Evolutionary conservation across 306 rosid genomes (phyloP).

Genomic region (Lotus japonicus): DNA sequence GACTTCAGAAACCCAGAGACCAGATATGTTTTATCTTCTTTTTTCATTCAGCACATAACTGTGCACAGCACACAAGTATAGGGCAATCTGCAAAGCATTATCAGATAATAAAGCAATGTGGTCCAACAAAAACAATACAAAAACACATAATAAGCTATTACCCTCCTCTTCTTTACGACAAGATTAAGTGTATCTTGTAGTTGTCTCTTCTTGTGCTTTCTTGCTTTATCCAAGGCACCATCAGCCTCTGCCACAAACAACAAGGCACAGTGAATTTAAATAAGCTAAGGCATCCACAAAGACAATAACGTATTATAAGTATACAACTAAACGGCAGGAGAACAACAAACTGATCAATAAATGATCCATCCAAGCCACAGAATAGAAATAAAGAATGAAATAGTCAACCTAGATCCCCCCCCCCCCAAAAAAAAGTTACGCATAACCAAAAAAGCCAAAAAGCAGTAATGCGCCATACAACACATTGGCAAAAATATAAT

Average conservation of each 20-base stretch:
- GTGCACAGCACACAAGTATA: slow-evolving; percentile 8
- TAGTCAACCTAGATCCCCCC: neutral
- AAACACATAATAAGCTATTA: slow-evolving; percentile 19
- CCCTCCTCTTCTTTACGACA: slow-evolving; percentile 91
- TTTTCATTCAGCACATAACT: neutral
- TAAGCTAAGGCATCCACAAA: neutral
- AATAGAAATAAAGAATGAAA: neutral
- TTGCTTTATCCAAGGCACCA: slow-evolving; percentile 97
- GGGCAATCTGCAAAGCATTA: slow-evolving; percentile 6
- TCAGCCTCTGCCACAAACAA: slow-evolving; percentile 79
- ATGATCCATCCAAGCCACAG: neutral
- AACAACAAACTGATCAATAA: neutral
- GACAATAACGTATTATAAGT: neutral
- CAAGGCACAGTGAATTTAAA: slow-evolving; percentile 13
- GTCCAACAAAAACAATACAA: neutral
- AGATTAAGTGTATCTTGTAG: slow-evolving; percentile 89
- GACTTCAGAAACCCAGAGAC: slow-evolving; percentile 13
- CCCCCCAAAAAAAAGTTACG: neutral
- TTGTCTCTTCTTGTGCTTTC: slow-evolving; percentile 98
- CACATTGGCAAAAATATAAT: neutral
- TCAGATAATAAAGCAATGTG: neutral
- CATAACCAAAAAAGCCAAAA: neutral
- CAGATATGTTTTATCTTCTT: slow-evolving; percentile 1
- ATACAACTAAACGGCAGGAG: neutral
- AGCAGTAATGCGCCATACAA: neutral